A percentile compares a stretch with the other conserved stretches of the same genome.
These are phyloP conservation scores for Vinca minor DNA, from an alignment of 257 asterid species.

Conservation along the genomic window DNA sequence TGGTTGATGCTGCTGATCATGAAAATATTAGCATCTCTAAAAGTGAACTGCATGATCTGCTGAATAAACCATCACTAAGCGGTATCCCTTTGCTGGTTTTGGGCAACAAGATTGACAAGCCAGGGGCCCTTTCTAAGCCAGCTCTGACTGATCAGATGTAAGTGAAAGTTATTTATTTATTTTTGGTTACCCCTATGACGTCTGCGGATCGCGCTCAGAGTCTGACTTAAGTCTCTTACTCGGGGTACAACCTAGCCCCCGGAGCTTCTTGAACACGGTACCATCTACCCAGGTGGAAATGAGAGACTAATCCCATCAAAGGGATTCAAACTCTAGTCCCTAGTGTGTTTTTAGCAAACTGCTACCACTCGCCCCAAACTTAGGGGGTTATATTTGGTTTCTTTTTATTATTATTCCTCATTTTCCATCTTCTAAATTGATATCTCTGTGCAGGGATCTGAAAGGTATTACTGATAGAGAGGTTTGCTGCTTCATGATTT, in stretches of 20 bases:
- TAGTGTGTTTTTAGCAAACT: no score
- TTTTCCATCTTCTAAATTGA: neutral
- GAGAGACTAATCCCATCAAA: no score
- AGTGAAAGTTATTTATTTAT: constrained; percentile 24
- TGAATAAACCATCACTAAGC: constrained; percentile 76
- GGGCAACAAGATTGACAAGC: constrained; percentile 90
- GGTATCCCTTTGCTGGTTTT: constrained; percentile 87
- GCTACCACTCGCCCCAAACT: no score
- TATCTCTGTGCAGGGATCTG: constrained; percentile 56
- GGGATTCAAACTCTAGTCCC: no score
- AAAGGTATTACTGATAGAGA: constrained; percentile 77
- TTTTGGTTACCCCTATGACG: no score
- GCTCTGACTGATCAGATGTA: constrained; percentile 88
- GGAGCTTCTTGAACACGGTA: no score
- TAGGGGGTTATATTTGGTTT: no score
- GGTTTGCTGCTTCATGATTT: constrained; percentile 97
- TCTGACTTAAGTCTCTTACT: no score
- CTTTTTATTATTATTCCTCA: neutral
- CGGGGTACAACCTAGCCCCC: no score
- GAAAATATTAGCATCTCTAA: constrained; percentile 74
- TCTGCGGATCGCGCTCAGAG: no score
- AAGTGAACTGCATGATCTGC: constrained; percentile 81
- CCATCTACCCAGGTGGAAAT: no score
- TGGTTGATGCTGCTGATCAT: constrained; percentile 94
- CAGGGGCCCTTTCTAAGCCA: constrained; percentile 63